Base-by-base conservation (phyloP, 352 stramenopile species). In the Phytopythium litorale region DNA sequence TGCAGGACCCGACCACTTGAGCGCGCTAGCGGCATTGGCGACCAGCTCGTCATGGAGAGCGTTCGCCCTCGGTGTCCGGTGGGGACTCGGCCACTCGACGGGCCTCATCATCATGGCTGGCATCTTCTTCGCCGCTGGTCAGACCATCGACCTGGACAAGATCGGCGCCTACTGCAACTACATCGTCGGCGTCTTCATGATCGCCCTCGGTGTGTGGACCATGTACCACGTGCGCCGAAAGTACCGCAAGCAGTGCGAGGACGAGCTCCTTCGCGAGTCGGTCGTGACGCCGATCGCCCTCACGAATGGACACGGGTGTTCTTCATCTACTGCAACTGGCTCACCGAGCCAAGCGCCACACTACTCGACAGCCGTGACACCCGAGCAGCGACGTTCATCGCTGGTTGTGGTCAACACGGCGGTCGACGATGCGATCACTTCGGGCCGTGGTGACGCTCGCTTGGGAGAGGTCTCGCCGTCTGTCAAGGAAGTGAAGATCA, bases 21-120 rank as follows among this genome's bases (percentile, higher is more conserved):
- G 80, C 52, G 90, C 91, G 28, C 67, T 98, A 13, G 89, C 88
- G 9, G 96, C 91, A 33, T 81, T 97, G 60, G 87, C 78, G 23
- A 84, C 86, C 5, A 84, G 70, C 37, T 88, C 78, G 1, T 95
- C 81, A 18, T 92, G 75, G 68, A 70, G 71, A 25, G 80, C 88
- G 3, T 97, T 97, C 64, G 68, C 75, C 8, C 75, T 97, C 4
- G 91, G 91, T 9, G 71, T 97, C 15, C 85, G 88, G 70, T 98
- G 91, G 91, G 91, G 93, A n/a, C 79, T 91, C 30, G 91, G 91
- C 40, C 92, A 98, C 71, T 93, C 76, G n/a, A 85, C 91, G 21
- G 93, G 93, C 3, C 75, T 98, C 28, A 61, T 98, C 54, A 57
- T 92, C 65, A 91, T 94, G 82, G 92, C 72, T 57, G 70, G 80